Conservation (phyloP, 257 asterid species). For the Euphrasia confusa region DNA sequence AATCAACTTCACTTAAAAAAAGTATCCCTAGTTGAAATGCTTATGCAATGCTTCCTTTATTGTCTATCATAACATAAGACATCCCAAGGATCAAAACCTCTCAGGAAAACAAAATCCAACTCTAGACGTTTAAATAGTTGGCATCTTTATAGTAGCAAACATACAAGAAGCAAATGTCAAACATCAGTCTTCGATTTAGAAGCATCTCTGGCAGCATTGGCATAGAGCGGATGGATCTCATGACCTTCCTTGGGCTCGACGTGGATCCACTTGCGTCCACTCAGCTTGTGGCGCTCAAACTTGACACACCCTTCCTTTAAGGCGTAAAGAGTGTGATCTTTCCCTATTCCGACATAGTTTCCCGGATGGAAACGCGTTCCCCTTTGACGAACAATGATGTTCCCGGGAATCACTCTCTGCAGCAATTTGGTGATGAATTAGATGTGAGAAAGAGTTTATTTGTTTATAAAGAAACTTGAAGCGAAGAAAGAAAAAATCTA, state of each 20-base stretch:
- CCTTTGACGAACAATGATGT: conserved; percentile 90
- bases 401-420: conserved; percentile 91
- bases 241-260: conserved; percentile 87
- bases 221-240: conserved; percentile 66
- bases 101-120: not conserved
- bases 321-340: conserved; percentile 87
- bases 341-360: conserved; percentile 75
- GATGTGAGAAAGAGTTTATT: too few relatives aligned
- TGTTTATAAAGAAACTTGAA: too few relatives aligned
- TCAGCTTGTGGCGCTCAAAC: conserved; percentile 70
- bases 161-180: conserved; percentile 21
- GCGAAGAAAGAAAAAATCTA: too few relatives aligned
- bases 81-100: not conserved
- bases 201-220: conserved; percentile 27
- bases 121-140: not conserved
- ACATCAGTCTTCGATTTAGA: conserved; percentile 43
- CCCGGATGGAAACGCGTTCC: conserved; percentile 96
- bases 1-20: too few relatives aligned
- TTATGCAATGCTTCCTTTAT: too few relatives aligned
- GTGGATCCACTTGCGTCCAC: conserved; percentile 91
- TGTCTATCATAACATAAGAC: not conserved
- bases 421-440: not conserved
- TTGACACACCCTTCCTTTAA: conserved; percentile 79
- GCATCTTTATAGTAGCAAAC: not conserved
- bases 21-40: too few relatives aligned